These are phyloP conservation scores for Ceratopteris richardii DNA, from an alignment of 75 land plant genomes.

Conservation along the genomic window DNA sequence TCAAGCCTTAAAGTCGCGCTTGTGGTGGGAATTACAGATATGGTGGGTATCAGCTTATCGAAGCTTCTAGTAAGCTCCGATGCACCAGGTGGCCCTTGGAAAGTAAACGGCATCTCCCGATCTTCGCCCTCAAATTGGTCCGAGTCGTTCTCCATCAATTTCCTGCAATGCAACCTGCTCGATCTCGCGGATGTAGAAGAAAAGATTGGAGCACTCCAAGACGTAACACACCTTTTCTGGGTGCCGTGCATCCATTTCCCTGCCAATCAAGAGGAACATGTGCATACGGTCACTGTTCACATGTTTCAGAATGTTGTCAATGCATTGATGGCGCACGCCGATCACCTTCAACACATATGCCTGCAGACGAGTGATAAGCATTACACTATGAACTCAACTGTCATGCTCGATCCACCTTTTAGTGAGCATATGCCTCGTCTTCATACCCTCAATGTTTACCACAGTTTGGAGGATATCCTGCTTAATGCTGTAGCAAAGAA, in stretches of 20 bases:
- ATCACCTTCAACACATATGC: constrained; percentile 49
- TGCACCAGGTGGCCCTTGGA: constrained; percentile 27
- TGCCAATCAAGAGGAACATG: constrained; percentile 34
- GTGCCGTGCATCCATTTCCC: constrained; percentile 34
- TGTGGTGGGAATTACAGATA: constrained; percentile 44
- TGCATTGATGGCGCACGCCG: constrained; percentile 50
- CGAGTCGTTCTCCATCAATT: constrained; percentile 1
- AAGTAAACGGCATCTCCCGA: constrained; percentile 28
- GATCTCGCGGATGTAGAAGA: constrained; percentile 28
- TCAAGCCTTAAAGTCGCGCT: constrained; percentile 23
- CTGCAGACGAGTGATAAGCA: constrained; percentile 77
- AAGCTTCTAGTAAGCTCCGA: constrained; percentile 36
- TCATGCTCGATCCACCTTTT: constrained; percentile 51
- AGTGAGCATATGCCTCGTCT: constrained; percentile 61
- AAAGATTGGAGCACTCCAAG: constrained; percentile 48
- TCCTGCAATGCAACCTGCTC: constrained; percentile 26
- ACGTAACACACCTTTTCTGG: constrained; percentile 77
- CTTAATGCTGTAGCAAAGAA: constrained; percentile 29
- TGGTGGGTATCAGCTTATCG: constrained; percentile 61
- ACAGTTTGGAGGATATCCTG: constrained; percentile 4
- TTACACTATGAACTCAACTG: constrained; percentile 17
- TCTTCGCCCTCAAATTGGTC: constrained; percentile 17
- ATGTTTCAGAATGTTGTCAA: constrained; percentile 58
- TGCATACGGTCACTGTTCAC: constrained; percentile 28
- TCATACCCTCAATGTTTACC: constrained; percentile 50